These are phyloP conservation scores for Orbilia oligospora DNA, from an alignment of 2,329 filamentous ascomycete species.

Conservation along the genomic window DNA sequence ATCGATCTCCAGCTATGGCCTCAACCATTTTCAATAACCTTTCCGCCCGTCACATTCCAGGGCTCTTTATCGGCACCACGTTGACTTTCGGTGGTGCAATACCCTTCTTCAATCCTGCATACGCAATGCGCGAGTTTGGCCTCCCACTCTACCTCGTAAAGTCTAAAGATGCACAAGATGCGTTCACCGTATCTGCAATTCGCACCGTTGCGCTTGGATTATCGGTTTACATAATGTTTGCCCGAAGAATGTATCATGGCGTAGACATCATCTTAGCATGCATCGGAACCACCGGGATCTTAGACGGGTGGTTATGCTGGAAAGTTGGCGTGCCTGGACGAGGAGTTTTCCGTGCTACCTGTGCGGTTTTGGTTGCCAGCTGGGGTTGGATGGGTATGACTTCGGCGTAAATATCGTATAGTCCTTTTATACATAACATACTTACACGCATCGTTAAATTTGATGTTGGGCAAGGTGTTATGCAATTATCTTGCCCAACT, in stretches of 20 bases:
- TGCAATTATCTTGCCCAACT: background rate
- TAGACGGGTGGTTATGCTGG: conserved; percentile 59
- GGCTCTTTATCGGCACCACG: conserved; percentile 37
- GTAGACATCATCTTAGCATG: conserved; percentile 51
- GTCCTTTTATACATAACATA: background rate
- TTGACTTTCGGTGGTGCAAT: conserved; percentile 47
- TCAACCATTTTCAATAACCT: conserved; percentile 29
- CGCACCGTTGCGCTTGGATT: conserved; percentile 49
- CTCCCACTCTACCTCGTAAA: conserved; percentile 42
- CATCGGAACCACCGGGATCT: conserved; percentile 43
- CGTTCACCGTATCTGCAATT: conserved; percentile 38
- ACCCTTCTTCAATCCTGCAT: conserved; percentile 50
- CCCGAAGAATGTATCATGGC: conserved; percentile 35
- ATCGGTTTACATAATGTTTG: conserved; percentile 52
- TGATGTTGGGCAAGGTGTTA: background rate
- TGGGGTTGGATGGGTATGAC: conserved; percentile 55
- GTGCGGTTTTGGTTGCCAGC: conserved; percentile 25
- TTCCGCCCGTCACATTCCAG: conserved; percentile 43
- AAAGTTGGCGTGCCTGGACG: conserved; percentile 49
- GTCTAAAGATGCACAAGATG: conserved; percentile 40
- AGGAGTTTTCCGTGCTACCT: conserved; percentile 44
- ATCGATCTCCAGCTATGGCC: conserved; percentile 17
- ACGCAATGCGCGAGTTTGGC: conserved; percentile 57
- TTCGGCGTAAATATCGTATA: conserved; percentile 12
- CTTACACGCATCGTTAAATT: background rate